These are phyloP conservation scores for Gymnopilus dilepis DNA, from an alignment of 768 basidiomycete species.

Conservation along the genomic window DNA sequence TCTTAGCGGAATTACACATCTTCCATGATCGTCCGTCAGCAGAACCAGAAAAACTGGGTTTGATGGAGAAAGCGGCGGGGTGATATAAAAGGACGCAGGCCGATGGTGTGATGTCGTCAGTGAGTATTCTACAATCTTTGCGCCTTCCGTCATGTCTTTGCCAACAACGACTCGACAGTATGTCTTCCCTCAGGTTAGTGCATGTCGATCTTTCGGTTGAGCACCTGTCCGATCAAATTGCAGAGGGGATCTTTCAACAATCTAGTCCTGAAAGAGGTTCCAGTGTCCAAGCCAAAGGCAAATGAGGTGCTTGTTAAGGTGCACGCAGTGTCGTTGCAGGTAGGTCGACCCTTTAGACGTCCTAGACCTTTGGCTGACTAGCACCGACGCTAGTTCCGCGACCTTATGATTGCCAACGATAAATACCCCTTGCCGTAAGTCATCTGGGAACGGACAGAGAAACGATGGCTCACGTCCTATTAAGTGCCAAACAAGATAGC, in stretches of 20 bases:
- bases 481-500: constrained; percentile 26
- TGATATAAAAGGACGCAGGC: constrained; percentile 1
- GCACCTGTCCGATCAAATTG: neutral
- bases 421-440: constrained; percentile 40
- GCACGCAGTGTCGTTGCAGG: constrained; percentile 64
- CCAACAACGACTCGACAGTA: constrained; percentile 27
- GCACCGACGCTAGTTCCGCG: constrained; percentile 47
- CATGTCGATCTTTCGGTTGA: neutral
- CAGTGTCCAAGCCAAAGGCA: constrained; percentile 39
- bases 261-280: constrained; percentile 32
- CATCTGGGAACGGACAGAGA: neutral
- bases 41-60: neutral
- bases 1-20: neutral
- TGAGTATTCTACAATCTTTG: no score
- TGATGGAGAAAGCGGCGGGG: neutral
- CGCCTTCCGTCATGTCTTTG: constrained; percentile 8
- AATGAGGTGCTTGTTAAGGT: constrained; percentile 61
- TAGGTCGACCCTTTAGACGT: constrained; percentile 23
- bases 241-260: constrained; percentile 30
- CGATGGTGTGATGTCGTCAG: no score
- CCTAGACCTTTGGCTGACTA: neutral
- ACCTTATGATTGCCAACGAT: constrained; percentile 49
- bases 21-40: neutral
- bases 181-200: constrained; percentile 25
- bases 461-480: no score